Base-by-base conservation (phyloP, 208 protist genomes). In the Acanthamoeba castellanii region DNA sequence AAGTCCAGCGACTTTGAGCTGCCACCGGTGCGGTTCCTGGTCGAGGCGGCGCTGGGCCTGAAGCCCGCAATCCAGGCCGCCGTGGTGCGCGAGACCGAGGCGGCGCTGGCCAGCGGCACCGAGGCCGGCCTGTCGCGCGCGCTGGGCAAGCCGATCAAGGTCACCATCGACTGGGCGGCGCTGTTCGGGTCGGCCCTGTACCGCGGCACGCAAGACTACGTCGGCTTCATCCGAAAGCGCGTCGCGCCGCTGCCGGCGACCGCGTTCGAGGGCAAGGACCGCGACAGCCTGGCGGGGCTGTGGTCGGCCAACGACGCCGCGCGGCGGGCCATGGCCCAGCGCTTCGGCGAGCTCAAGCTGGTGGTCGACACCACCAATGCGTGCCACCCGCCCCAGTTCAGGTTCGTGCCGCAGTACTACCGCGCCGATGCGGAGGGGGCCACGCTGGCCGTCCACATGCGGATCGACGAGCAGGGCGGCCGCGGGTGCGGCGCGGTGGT, bases 61-160 rank as follows among this genome's bases (percentile, higher is more conserved):
- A 76, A 76, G 68, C 68, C 68, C 68, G 68, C n/a, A 5, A 76
- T 76, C 66, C 68, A 76, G 68, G 68, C 68, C 68, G 68, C 68
- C 9, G 68, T 42, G 25, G 68, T 76, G 68, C 18, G n/a, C 27
- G 68, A 76, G 34, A 20, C n/a, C 68, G n/a, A 76, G 27, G 16
- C 18, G 30, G 16, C n/a, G 30, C 25, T 76, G 8, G 68, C 68
- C 30, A 18, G 27, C 30, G 57, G 16, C 22, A 34, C 68, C 68
- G n/a, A 76, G 68, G 27, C 64, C 64, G n/a, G 34, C 68, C 68
- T 76, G 8, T 34, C 27, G 0, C 14, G n/a, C 25, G 68, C 68
- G 5, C 68, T 76, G 30, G 68, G 68, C 68, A 76, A 76, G 68
- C 30, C 68, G 1, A 18, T 76, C 68, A 32, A 76, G 68, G 27